phyloP scores from a whole-genome alignment of 2,329 filamentous ascomycete species.

The Monosporascus sp. region DNA sequence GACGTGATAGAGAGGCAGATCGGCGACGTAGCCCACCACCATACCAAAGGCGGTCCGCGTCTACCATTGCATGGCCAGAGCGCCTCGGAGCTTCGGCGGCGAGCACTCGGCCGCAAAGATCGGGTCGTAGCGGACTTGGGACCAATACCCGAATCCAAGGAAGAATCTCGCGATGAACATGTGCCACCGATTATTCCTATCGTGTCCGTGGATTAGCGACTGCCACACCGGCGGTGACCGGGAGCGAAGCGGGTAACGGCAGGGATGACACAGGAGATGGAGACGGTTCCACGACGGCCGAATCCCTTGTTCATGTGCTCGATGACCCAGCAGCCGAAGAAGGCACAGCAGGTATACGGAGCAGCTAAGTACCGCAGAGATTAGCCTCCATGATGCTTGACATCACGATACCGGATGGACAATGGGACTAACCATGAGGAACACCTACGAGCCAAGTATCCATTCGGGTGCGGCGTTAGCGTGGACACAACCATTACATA shows the following conservation, averaged over 20 bases:
- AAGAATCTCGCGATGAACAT: conserved; percentile 67
- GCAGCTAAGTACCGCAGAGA: conserved; percentile 26
- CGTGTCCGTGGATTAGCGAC: too few species aligned
- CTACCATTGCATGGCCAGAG: conserved; percentile 71
- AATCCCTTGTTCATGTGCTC: conserved; percentile 66
- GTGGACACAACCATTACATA: background rate
- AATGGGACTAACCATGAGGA: conserved; percentile 40
- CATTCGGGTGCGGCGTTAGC: background rate
- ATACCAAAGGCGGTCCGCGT: conserved; percentile 50
- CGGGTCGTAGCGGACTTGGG: conserved; percentile 64
- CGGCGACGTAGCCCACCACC: conserved; percentile 53
- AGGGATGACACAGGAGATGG: conserved; percentile 61
- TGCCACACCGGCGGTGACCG: too few species aligned
- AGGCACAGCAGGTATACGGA: conserved; percentile 61
- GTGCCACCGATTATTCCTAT: conserved; percentile 49
- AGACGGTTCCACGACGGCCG: conserved; percentile 67
- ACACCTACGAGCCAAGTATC: conserved; percentile 57
- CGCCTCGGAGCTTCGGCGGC: conserved; percentile 59
- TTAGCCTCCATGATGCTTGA: background rate
- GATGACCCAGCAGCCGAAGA: conserved; percentile 69
- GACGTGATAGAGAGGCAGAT: conserved; percentile 56
- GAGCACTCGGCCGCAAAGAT: conserved; percentile 66
- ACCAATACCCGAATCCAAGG: conserved; percentile 66
- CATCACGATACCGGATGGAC: background rate
- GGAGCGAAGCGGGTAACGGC: conserved; percentile 42